These are phyloP conservation scores for Lecanoromycetidae sp. DNA, from an alignment of 2,329 filamentous ascomycete genomes.

Conservation along the genomic window DNA sequence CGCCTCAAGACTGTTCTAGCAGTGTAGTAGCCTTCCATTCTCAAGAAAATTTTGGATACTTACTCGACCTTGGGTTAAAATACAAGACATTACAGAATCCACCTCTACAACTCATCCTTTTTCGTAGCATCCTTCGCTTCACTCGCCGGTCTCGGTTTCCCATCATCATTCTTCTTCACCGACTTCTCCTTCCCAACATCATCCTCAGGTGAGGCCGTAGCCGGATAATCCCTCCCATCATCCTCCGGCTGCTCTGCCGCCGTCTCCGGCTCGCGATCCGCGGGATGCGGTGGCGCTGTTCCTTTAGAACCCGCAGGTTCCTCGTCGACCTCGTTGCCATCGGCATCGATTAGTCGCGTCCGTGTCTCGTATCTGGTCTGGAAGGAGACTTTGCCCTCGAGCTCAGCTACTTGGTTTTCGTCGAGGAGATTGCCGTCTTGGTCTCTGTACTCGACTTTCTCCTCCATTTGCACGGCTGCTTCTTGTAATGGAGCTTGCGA, in stretches of 20 bases:
- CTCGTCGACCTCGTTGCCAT: conserved; percentile 61
- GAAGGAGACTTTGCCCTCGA: conserved; percentile 90
- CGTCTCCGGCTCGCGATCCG: conserved; percentile 47
- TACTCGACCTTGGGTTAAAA: background rate
- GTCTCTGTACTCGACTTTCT: conserved; percentile 87
- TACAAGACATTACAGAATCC: conserved; percentile 1
- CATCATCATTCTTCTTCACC: conserved; percentile 26
- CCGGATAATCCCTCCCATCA: conserved; percentile 27
- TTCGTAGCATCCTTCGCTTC: conserved; percentile 37
- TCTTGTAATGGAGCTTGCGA: conserved; percentile 22
- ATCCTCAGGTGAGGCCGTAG: conserved; percentile 25
- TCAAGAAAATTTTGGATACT: too few relatives aligned
- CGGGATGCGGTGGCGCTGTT: conserved; percentile 42
- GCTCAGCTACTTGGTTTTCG: conserved; percentile 66
- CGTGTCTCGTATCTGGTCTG: conserved; percentile 87
- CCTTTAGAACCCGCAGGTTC: conserved; percentile 23
- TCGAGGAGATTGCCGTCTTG: conserved; percentile 82
- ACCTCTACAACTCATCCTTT: conserved; percentile 19
- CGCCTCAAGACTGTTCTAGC: too few relatives aligned
- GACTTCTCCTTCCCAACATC: conserved; percentile 27
- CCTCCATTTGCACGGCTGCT: conserved; percentile 45
- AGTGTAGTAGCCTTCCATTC: too few relatives aligned
- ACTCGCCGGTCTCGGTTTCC: conserved; percentile 35
- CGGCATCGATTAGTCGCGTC: conserved; percentile 66
- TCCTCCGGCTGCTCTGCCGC: conserved; percentile 30